Base-by-base conservation (phyloP, 2,329 filamentous ascomycete species). In the Tolypocladium inflatum region DNA sequence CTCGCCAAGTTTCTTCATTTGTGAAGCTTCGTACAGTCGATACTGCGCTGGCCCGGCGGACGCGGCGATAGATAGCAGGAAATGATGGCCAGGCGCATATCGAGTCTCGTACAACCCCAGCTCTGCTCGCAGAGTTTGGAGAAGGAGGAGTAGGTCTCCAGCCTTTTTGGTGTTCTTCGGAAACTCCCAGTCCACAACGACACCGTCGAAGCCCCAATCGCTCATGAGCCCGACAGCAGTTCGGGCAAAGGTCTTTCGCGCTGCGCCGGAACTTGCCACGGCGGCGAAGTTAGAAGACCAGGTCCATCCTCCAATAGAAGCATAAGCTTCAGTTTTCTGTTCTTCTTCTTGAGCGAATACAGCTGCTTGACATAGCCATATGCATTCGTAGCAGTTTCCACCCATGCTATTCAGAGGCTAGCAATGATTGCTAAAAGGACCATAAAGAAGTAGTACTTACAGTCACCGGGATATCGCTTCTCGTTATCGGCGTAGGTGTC, bases 241-340 rank as follows among this genome's bases (percentile, higher is more conserved):
- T 45, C 80, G 72, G 2, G 90, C 91, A 70, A 96, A 96, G 0
- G 65, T 80, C 21, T 77, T 70, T n/a, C 90, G 80, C 3, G 62
- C 61, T 4, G 77, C 71, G 0, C 79, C 77, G 0, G 86, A 87
- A 59, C 81, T 83, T 7, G 85, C 83, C 0, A 86, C 85, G 1
- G 76, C 75, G 0, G 87, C 77, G 66, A 95, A 91, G 68, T 89
- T 89, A 62, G 80, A 73, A 1, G 87, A 90, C 70, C 89, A 93
- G 0, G 88, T 91, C 88, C 88, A 93, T 30, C 91, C 90, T 41
- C 90, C 91, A 63, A 95, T 90, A 42, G 83, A 88, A 95, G 80
- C 23, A 93, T 76, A 2, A 87, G 78, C 66, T 94, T 93, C 55
- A 96, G 71, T 55, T 90, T 82, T 19, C 90, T 84, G 68, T 94